Base-by-base conservation (phyloP, 352 stramenopile genomes). In the Globisporangium megalacanthum region DNA sequence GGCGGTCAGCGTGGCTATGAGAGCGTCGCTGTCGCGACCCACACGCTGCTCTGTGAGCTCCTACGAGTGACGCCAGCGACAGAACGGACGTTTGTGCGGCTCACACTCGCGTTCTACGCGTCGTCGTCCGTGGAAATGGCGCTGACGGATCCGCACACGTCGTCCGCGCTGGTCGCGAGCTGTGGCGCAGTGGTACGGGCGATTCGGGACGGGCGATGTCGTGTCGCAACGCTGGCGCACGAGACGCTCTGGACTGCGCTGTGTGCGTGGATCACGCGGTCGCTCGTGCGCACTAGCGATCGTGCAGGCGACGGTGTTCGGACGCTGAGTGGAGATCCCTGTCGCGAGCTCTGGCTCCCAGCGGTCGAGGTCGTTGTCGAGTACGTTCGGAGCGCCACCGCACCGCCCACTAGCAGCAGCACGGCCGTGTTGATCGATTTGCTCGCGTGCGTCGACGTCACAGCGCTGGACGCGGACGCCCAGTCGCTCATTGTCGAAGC, bases 241-340 rank as follows among this genome's bases (percentile, higher is more conserved):
- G 63, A 81, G 60, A 59, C 56, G 39, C 19, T 85, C 22, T 85
- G 75, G 75, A 60, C 63, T 50, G 54, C 58, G 50, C 66, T 85
- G 2, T 22, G 33, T 14, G 35, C 6, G 11, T 66, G 53, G 53
- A 13, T 61, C n/a, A n/a, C n/a, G 44, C 53, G 54, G 15, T 61
- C 35, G 37, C 39, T 61, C 17, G n/a, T 52, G 4, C 11, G 8
- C 42, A 39, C 11, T 15, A 35, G 14, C 11, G 6, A 9, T n/a
- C 9, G 4, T 19, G 8, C 22, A 17, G n/a, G 5, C 0, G 13
- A 5, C 2, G 44, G 10, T 10, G 8, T 54, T 50, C 35, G n/a
- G n/a, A 19, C 20, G 14, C 37, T 41, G 14, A 59, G 11, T 10
- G 1, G 14, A 10, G 33, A 41, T 1, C 22, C 41, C 9, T 22